These are phyloP conservation scores for Neurospora sp. DNA, from an alignment of 495 filamentous ascomycete species.

Conservation along the genomic window DNA sequence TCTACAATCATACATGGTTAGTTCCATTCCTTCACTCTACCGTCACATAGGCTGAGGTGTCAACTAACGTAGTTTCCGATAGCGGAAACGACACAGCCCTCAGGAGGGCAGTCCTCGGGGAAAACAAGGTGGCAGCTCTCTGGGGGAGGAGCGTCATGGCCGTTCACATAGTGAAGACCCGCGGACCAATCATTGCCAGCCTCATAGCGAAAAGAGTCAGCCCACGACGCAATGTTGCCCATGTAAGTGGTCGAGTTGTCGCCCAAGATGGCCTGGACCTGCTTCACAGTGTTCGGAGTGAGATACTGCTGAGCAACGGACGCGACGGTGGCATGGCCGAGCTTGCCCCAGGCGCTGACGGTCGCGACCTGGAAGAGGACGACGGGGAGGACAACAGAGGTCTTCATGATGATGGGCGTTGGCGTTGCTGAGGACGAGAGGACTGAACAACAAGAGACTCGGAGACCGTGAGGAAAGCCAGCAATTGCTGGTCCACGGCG, in stretches of 20 bases:
- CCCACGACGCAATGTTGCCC: constrained; percentile 52
- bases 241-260: constrained; percentile 44
- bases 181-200: constrained; percentile 42
- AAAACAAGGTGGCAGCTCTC: constrained; percentile 48
- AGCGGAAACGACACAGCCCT: constrained; percentile 51
- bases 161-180: constrained; percentile 54
- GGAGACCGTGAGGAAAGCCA: not conserved
- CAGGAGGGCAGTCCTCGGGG: constrained; percentile 44
- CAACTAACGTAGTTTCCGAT: constrained; percentile 48
- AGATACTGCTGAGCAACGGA: constrained; percentile 46
- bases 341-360: constrained; percentile 38
- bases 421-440: not conserved
- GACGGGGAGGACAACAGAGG: not conserved
- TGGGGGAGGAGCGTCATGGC: constrained; percentile 46
- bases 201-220: constrained; percentile 47
- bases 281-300: constrained; percentile 30
- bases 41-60: not conserved
- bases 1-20: not conserved
- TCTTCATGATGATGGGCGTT: not conserved
- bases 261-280: constrained; percentile 38
- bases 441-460: not conserved
- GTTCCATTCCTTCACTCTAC: not conserved
- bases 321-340: constrained; percentile 52
- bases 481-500: not conserved
- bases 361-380: not conserved